These are phyloP conservation scores for Plantago lanceolata DNA, from an alignment of 305 asterid species.

Conservation along the genomic window DNA sequence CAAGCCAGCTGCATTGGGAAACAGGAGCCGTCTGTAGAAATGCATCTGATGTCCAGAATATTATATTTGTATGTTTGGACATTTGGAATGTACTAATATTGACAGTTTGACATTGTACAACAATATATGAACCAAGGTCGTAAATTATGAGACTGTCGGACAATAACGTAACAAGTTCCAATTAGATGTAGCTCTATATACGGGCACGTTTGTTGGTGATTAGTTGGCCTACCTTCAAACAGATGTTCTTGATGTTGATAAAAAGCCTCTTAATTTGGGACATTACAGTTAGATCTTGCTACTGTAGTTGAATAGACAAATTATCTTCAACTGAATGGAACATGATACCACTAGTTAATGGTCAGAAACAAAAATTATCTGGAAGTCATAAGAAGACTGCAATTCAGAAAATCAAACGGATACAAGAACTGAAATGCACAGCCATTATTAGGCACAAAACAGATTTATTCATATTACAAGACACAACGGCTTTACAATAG, in stretches of 20 bases:
- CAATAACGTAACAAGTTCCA: background rate
- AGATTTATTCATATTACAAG: background rate
- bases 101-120: no score
- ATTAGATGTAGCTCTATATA: background rate
- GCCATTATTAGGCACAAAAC: no score
- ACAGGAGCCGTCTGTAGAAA: slow-evolving; percentile 67
- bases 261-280: no score
- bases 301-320: no score
- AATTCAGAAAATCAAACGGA: background rate
- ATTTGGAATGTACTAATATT: no score
- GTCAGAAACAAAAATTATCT: no score
- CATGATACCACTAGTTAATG: no score
- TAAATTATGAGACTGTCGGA: no score
- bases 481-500: background rate
- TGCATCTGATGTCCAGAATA: background rate
- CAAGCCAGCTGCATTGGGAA: slow-evolving; percentile 52
- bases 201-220: background rate
- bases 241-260: no score
- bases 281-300: no score
- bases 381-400: background rate
- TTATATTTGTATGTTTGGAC: background rate
- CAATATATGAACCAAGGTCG: no score
- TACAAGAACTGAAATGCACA: background rate
- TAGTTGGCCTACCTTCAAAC: background rate
- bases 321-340: no score